These are phyloP conservation scores for Ceratocystis eucalypticola DNA, from an alignment of 2,329 filamentous ascomycete genomes.

Conservation along the genomic window DNA sequence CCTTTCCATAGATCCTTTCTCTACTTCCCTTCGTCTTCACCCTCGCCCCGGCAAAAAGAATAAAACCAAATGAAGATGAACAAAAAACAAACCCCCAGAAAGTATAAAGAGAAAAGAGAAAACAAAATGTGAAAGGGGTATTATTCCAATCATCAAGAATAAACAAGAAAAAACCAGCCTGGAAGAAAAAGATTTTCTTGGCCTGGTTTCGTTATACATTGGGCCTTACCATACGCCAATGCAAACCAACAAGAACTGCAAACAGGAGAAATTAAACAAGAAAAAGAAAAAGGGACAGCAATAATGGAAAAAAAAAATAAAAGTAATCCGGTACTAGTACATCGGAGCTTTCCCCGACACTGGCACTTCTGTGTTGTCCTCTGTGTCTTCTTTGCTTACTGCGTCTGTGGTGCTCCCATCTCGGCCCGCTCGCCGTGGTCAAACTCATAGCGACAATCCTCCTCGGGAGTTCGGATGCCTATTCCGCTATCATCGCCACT, in stretches of 20 bases:
- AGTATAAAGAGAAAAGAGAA: neutral
- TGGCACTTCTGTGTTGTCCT: neutral
- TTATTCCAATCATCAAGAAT: constrained; percentile 1
- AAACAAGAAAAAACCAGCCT: constrained; percentile 3
- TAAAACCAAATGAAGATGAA: neutral
- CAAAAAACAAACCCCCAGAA: neutral
- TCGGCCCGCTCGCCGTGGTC: constrained; percentile 16
- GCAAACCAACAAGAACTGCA: neutral
- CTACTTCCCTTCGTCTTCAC: neutral
- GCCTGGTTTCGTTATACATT: neutral
- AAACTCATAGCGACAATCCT: constrained; percentile 36
- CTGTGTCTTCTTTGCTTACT: neutral
- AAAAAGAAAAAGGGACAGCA: neutral
- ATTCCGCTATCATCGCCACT: constrained; percentile 61
- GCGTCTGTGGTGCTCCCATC: constrained; percentile 18
- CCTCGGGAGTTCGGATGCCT: constrained; percentile 53
- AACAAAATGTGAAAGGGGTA: neutral
- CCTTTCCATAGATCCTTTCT: too few species aligned
- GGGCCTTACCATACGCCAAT: constrained; percentile 3
- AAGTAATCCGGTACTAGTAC: neutral
- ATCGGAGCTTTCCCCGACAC: neutral
- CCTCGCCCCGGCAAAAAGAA: too few species aligned
- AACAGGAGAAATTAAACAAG: neutral
- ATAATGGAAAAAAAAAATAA: constrained; percentile 3
- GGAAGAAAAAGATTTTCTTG: neutral